Conservation (phyloP, 1,284 basidiomycete genomes). For the Sporisorium scitamineum region DNA sequence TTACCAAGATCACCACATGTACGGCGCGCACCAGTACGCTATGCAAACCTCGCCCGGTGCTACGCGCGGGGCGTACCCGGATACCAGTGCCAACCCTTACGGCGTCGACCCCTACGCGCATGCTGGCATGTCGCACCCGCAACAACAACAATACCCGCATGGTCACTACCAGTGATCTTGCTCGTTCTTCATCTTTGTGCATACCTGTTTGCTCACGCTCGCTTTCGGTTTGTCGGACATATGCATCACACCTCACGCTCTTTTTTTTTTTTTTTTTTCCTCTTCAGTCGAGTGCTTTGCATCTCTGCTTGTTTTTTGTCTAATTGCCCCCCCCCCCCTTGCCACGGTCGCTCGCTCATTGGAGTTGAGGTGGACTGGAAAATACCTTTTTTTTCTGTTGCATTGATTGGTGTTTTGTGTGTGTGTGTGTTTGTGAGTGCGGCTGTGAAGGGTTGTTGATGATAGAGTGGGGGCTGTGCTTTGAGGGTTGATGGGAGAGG, state of each 20-base stretch:
- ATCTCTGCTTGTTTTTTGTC: background rate
- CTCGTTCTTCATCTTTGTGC: background rate
- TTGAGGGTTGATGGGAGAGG: too few species aligned
- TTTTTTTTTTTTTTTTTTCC: too few species aligned
- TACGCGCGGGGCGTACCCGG: constrained; percentile 2
- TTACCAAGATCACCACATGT: constrained; percentile 31
- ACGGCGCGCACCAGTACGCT: constrained; percentile 26
- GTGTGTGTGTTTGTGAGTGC: background rate
- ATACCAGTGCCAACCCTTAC: constrained; percentile 14
- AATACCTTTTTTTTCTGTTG: background rate
- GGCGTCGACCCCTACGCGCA: constrained; percentile 34
- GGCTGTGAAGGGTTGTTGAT: too few species aligned
- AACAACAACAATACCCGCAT: constrained; percentile 24
- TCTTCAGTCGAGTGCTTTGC: too few species aligned
- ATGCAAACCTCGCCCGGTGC: constrained; percentile 23
- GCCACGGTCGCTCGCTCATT: background rate
- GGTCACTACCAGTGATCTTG: constrained; percentile 27
- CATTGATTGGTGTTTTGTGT: background rate
- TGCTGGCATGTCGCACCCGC: constrained; percentile 35
- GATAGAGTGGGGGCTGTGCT: too few species aligned
- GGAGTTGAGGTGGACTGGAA: background rate
- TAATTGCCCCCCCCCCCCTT: too few species aligned
- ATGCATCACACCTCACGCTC: too few species aligned
- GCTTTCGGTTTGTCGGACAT: background rate
- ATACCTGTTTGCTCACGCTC: background rate